Evolutionary conservation across 1,284 basidiomycete genomes (phyloP).

Genomic region (Hymenochaete sp.): DNA sequence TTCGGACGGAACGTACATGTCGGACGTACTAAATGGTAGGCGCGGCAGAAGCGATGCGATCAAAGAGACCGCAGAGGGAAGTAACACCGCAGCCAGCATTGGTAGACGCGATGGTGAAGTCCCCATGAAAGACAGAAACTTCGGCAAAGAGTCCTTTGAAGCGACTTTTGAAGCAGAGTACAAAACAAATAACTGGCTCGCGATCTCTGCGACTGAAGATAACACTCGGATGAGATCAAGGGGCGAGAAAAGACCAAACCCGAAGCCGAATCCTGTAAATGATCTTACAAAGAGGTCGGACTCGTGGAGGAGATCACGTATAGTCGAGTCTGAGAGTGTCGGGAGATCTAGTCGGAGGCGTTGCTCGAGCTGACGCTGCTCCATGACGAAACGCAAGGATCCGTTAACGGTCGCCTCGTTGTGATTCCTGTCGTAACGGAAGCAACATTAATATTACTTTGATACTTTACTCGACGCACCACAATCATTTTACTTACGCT

Average conservation of each 20-base stretch:
- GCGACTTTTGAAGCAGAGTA: conserved; percentile 54
- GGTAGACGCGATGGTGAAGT: conserved; percentile 14
- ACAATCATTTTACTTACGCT: conserved; percentile 55
- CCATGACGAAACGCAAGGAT: conserved; percentile 62
- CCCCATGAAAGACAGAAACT: no score
- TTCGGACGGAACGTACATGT: conserved; percentile 31
- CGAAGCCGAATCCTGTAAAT: conserved; percentile 50
- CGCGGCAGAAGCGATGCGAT: conserved; percentile 48
- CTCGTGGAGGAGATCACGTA: conserved; percentile 72
- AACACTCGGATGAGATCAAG: conserved; percentile 69
- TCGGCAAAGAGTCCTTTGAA: conserved; percentile 22
- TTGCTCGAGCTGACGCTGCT: conserved; percentile 67
- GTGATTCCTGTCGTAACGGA: conserved; percentile 35
- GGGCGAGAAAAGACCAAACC: conserved; percentile 65
- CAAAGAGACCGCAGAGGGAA: conserved; percentile 41
- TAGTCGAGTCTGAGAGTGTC: conserved; percentile 58
- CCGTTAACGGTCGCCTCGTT: conserved; percentile 65
- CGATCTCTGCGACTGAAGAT: conserved; percentile 57
- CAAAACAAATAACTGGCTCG: conserved; percentile 60
- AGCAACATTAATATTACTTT: no score
- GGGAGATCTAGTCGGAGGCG: conserved; percentile 71
- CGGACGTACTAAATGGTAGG: conserved; percentile 40
- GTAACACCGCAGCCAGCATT: conserved; percentile 12
- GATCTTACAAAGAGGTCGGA: conserved; percentile 73
- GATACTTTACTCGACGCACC: no score